These are phyloP conservation scores for Bacterosira constricta DNA, from an alignment of 108 stramenopile genomes.

Conservation along the genomic window DNA sequence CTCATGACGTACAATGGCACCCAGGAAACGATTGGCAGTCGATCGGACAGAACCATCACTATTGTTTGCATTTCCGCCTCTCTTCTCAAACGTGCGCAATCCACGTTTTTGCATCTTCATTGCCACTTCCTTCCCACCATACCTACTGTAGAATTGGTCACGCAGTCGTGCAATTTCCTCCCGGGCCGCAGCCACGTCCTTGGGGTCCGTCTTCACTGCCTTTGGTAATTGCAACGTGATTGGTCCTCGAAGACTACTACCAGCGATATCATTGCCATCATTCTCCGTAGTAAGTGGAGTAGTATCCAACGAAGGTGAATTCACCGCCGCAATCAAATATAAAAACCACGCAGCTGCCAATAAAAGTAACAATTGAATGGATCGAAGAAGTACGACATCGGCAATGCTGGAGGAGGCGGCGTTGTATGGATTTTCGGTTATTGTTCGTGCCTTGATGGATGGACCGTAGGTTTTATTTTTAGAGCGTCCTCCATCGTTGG, in stretches of 20 bases:
- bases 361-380: conserved; percentile 1
- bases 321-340: conserved; percentile 2
- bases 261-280: neutral
- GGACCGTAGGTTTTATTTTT: neutral
- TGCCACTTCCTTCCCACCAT: conserved; percentile 44
- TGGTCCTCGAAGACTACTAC: conserved; percentile 10
- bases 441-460: neutral
- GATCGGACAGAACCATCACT: neutral
- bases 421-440: conserved; percentile 10
- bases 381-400: conserved; percentile 7
- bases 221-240: neutral
- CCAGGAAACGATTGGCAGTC: conserved; percentile 30
- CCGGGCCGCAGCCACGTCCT: conserved; percentile 9
- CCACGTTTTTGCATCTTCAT: conserved; percentile 31
- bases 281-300: neutral
- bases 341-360: conserved; percentile 8
- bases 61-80: neutral
- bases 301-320: neutral
- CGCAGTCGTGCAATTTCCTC: conserved; percentile 20
- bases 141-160: conserved; percentile 39
- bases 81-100: conserved; percentile 25
- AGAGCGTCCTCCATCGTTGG: neutral
- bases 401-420: conserved; percentile 2
- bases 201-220: neutral
- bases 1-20: conserved; percentile 20